Conservation (phyloP, 169 alveolate genomes). For the Eimeria acervulina region DNA sequence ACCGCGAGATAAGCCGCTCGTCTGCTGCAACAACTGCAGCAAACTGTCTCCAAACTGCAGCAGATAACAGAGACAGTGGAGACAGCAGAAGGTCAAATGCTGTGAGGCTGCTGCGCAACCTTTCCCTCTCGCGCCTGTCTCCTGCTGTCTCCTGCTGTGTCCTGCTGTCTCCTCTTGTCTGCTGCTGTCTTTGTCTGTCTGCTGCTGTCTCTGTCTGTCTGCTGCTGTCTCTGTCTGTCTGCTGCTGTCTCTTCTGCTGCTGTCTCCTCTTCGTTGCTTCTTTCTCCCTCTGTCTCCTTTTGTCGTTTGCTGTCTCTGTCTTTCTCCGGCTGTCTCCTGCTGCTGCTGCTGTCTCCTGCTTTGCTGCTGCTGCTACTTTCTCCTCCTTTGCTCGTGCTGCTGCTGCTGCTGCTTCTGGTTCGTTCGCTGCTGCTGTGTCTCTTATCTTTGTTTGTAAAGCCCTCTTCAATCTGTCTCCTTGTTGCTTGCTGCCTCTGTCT, state of each 20-base stretch:
- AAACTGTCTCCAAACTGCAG: no score
- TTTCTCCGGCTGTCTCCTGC: background rate
- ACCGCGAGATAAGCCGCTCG: background rate
- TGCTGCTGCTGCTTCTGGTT: no score
- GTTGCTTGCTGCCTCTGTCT: background rate
- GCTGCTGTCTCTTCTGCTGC: no score
- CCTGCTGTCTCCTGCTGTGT: background rate
- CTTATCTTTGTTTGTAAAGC: background rate
- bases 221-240: background rate
- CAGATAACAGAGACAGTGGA: background rate
- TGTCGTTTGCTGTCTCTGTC: background rate
- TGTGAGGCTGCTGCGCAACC: background rate
- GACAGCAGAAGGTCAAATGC: background rate
- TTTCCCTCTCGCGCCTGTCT: background rate
- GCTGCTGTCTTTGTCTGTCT: slow-evolving; percentile 3
- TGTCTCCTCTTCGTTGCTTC: background rate
- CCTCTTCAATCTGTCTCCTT: background rate
- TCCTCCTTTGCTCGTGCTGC: background rate
- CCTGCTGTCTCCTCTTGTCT: background rate
- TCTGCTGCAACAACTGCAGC: no score
- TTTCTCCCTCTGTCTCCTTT: background rate
- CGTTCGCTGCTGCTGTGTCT: no score
- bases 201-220: background rate
- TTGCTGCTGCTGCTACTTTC: background rate
- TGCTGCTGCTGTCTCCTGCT: background rate